Evolutionary conservation across 1,139 yeast species (phyloP).

Genomic region (Suhomyces choctaworum): DNA sequence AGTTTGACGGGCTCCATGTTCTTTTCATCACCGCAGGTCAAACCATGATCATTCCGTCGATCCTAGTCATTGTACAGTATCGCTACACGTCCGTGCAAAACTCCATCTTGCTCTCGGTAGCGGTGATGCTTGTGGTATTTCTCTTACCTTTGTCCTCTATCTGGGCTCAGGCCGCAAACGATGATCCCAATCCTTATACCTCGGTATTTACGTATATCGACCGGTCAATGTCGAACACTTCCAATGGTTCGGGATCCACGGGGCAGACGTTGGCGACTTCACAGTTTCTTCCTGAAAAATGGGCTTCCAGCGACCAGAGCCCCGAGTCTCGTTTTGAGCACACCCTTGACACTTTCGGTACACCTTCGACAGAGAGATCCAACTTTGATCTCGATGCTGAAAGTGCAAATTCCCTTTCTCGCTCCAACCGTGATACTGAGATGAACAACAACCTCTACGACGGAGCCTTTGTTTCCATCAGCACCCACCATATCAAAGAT

Average conservation of each 20-base stretch:
- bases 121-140: conserved; percentile 45
- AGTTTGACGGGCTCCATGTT: conserved; percentile 80
- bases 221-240: conserved; percentile 14
- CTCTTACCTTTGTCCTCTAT: conserved; percentile 81
- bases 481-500: conserved; percentile 1
- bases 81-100: conserved; percentile 14
- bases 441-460: conserved; percentile 1
- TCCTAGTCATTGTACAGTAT: conserved; percentile 59
- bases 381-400: not conserved
- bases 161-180: conserved; percentile 77
- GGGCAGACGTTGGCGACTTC: conserved; percentile 5
- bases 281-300: not conserved
- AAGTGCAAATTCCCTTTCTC: not conserved
- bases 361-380: not conserved
- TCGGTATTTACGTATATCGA: conserved; percentile 25
- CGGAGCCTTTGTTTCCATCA: conserved; percentile 4
- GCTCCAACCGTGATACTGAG: not conserved
- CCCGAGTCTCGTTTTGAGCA: not conserved
- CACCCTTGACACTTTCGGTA: not conserved
- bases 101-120: conserved; percentile 23
- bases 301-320: not conserved
- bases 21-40: conserved; percentile 80
- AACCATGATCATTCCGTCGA: conserved; percentile 75
- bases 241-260: conserved; percentile 6
- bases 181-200: conserved; percentile 26